phyloP scores from a whole-genome alignment of 176 grass and related monocot genomes.

The Hyparrhenia diplandra region DNA sequence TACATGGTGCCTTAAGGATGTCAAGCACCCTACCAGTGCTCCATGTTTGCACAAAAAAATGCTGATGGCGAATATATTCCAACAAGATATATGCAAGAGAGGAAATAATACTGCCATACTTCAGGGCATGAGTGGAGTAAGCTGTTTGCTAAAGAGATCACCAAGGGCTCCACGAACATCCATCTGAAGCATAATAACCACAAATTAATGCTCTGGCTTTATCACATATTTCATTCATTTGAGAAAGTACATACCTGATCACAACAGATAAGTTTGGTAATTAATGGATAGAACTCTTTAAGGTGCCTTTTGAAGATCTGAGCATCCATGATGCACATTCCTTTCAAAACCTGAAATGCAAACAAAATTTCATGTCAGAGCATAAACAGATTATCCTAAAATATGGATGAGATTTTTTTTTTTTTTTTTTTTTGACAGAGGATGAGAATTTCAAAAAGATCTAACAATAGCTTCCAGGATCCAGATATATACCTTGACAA shows the following conservation, averaged over 20 bases:
- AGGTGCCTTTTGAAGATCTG: constrained; percentile 93
- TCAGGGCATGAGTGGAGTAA: constrained; percentile 76
- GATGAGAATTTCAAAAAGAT: neutral
- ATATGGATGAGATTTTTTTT: neutral
- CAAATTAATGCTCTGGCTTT: neutral
- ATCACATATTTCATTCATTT: neutral
- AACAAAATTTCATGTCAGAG: constrained; percentile 5
- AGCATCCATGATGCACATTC: constrained; percentile 89
- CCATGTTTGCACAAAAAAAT: constrained; percentile 36
- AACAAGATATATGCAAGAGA: constrained; percentile 39
- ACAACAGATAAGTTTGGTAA: constrained; percentile 99
- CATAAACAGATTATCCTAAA: constrained; percentile 8
- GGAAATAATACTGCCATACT: constrained; percentile 14
- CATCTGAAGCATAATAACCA: constrained; percentile 64
- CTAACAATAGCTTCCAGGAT: constrained; percentile 7
- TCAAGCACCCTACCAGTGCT: constrained; percentile 25
- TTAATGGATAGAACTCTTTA: constrained; percentile 92
- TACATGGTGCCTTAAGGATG: constrained; percentile 10
- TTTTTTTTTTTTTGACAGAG: too few relatives aligned
- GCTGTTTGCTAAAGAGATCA: constrained; percentile 87
- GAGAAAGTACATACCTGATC: constrained; percentile 63
- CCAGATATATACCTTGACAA: constrained; percentile 86
- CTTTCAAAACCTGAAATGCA: constrained; percentile 78
- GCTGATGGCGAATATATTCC: constrained; percentile 30
- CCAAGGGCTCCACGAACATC: constrained; percentile 88